Conservation (phyloP, 495 filamentous ascomycete genomes). For the Trichoderma orchidacearum region DNA sequence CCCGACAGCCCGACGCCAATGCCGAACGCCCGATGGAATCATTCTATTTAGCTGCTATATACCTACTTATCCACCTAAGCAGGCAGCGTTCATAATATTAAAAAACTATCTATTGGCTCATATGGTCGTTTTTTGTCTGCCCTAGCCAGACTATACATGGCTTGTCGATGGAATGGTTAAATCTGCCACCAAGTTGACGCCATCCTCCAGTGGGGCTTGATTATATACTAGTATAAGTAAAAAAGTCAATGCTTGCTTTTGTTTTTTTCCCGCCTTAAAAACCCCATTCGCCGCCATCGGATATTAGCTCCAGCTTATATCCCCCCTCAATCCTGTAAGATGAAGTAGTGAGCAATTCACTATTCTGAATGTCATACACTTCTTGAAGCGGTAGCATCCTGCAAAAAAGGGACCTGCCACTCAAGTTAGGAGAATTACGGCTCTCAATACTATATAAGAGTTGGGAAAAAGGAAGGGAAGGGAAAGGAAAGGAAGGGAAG, state of each 20-base stretch:
- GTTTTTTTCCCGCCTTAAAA: too few relatives aligned
- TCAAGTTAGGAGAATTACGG: background rate
- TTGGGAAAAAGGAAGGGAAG: background rate
- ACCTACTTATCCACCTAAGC: too few relatives aligned
- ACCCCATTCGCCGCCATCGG: too few relatives aligned
- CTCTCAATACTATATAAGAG: background rate
- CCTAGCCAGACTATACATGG: background rate
- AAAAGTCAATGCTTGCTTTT: too few relatives aligned
- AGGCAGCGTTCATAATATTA: too few relatives aligned
- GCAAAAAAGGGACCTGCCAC: background rate
- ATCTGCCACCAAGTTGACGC: conserved; percentile 1
- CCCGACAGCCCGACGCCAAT: background rate
- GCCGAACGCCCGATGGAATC: background rate
- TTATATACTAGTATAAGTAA: too few relatives aligned
- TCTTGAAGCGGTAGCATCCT: too few relatives aligned
- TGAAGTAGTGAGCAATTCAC: too few relatives aligned
- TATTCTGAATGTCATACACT: too few relatives aligned
- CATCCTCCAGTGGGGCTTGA: background rate
- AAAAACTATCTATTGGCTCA: too few relatives aligned
- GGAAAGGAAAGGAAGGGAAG: background rate
- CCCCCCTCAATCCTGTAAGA: too few relatives aligned
- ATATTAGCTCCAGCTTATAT: too few relatives aligned
- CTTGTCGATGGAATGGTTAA: background rate
- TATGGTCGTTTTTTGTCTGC: background rate
- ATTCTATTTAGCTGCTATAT: background rate